Percentiles rank a stretch among this genome's conserved stretches.
These are phyloP conservation scores for Sutorius australiensis DNA, from an alignment of 768 basidiomycete species.

Conservation along the genomic window DNA sequence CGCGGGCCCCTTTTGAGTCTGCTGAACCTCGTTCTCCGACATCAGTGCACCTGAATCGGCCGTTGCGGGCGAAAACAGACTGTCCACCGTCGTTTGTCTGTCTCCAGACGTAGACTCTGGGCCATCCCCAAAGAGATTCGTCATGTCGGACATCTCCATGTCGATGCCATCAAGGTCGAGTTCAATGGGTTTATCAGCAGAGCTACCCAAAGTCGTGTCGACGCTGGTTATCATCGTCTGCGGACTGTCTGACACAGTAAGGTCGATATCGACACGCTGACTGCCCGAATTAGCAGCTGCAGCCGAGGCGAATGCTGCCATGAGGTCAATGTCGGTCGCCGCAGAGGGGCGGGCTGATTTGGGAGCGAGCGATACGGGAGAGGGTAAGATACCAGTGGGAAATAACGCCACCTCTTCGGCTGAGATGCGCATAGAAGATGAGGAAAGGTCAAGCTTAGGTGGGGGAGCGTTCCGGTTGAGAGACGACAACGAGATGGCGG, in stretches of 20 bases:
- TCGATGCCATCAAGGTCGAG: conserved; percentile 70
- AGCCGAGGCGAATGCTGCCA: conserved; percentile 56
- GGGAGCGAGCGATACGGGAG: conserved; percentile 79
- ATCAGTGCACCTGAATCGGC: conserved; percentile 19
- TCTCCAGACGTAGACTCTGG: conserved; percentile 35
- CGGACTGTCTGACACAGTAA: conserved; percentile 44
- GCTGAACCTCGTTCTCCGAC: conserved; percentile 14
- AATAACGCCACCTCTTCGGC: conserved; percentile 59
- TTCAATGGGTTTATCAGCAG: conserved; percentile 79
- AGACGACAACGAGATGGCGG: conserved; percentile 77
- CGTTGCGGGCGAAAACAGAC: conserved; percentile 49
- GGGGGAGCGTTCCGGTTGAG: conserved; percentile 69
- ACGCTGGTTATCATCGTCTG: conserved; percentile 23
- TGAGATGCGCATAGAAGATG: conserved; percentile 59
- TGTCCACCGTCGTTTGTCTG: conserved; percentile 37
- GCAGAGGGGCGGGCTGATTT: conserved; percentile 68
- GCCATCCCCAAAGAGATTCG: conserved; percentile 54
- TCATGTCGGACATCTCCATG: conserved; percentile 50
- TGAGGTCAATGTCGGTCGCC: conserved; percentile 54
- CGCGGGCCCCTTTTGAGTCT: conserved; percentile 16
- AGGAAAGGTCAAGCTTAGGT: conserved; percentile 79
- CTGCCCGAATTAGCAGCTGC: conserved; percentile 33
- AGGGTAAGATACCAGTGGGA: conserved; percentile 55
- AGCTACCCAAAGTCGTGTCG: conserved; percentile 47
- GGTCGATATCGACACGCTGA: conserved; percentile 51